Evolutionary conservation across 495 filamentous ascomycete genomes (phyloP).

Genomic region (Penicillium diatomitis): DNA sequence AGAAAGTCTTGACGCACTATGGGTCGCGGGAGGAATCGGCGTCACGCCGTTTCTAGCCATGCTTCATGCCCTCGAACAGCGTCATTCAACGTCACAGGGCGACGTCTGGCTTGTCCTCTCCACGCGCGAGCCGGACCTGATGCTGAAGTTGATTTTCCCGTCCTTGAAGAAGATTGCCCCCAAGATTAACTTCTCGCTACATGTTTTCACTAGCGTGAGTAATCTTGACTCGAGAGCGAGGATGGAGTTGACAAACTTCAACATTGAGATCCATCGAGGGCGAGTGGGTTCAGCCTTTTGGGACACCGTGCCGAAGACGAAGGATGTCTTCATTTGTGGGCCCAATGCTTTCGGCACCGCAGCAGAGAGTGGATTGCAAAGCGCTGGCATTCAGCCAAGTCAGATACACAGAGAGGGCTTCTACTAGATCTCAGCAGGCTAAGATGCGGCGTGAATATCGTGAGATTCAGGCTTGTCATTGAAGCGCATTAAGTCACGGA

Average conservation of each 20-base stretch:
- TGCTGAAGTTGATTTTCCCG: constrained; percentile 4
- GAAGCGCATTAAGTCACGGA: too few relatives aligned
- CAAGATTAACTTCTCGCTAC: not conserved
- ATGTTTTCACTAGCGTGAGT: constrained; percentile 1
- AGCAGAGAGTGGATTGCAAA: constrained; percentile 3
- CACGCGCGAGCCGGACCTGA: constrained; percentile 8
- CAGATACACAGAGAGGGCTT: constrained; percentile 12
- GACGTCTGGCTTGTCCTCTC: constrained; percentile 4
- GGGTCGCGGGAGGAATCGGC: constrained; percentile 12
- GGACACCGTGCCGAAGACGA: not conserved
- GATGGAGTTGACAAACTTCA: not conserved
- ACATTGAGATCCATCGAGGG: constrained; percentile 1
- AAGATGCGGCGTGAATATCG: too few relatives aligned
- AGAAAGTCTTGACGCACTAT: constrained; percentile 1
- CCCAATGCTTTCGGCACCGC: constrained; percentile 10
- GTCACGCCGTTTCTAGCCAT: constrained; percentile 12
- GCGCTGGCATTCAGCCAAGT: constrained; percentile 2
- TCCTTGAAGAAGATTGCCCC: constrained; percentile 1
- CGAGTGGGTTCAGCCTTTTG: constrained; percentile 1
- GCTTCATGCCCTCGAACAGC: constrained; percentile 5
- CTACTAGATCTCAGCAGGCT: too few relatives aligned
- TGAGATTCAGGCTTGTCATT: too few relatives aligned
- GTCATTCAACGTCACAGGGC: not conserved
- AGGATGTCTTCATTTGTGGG: constrained; percentile 9
- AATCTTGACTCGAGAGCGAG: too few relatives aligned